Conservation (phyloP, 495 filamentous ascomycete species). For the Lindgomyces ingoldianus region DNA sequence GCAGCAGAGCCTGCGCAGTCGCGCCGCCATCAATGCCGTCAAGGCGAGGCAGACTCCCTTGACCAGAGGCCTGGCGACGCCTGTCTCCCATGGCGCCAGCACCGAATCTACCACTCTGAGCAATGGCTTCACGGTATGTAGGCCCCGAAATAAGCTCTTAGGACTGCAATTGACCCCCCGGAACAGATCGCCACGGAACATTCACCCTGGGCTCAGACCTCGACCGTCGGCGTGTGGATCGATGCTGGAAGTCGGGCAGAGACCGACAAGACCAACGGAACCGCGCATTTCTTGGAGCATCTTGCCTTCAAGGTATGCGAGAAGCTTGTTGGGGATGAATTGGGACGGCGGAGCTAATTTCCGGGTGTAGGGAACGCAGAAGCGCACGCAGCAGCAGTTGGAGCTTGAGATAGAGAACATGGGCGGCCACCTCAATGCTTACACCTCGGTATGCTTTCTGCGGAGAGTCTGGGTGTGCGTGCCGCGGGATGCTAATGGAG, state of each 20-base stretch:
- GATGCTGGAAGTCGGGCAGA: slow-evolving; percentile 98
- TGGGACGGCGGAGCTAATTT: slow-evolving; percentile 31
- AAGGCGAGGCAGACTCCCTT: slow-evolving; percentile 54
- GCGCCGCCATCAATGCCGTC: slow-evolving; percentile 70
- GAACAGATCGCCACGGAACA: slow-evolving; percentile 92
- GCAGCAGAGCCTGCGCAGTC: slow-evolving; percentile 80
- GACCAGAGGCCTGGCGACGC: slow-evolving; percentile 82
- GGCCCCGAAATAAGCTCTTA: slow-evolving; percentile 9
- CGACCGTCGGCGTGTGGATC: slow-evolving; percentile 98
- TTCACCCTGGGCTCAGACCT: slow-evolving; percentile 97
- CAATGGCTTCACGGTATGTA: slow-evolving; percentile 92
- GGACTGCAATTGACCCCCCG: slow-evolving; percentile 39
- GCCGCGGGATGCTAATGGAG: background rate
- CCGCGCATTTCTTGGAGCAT: slow-evolving; percentile 98
- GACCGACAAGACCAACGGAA: slow-evolving; percentile 98
- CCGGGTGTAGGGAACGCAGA: slow-evolving; percentile 75
- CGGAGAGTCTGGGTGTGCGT: background rate
- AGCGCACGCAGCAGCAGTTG: slow-evolving; percentile 89
- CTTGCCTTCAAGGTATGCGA: slow-evolving; percentile 94
- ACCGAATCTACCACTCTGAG: slow-evolving; percentile 93
- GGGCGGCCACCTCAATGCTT: slow-evolving; percentile 98
- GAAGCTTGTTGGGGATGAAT: background rate
- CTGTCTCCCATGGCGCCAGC: slow-evolving; percentile 69
- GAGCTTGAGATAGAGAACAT: slow-evolving; percentile 99
- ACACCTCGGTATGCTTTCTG: slow-evolving; percentile 84